Percentiles rank a stretch among this genome's conserved stretches.
Conservation (phyloP, 257 asterid genomes). For the Craterostigma plantagineum region DNA sequence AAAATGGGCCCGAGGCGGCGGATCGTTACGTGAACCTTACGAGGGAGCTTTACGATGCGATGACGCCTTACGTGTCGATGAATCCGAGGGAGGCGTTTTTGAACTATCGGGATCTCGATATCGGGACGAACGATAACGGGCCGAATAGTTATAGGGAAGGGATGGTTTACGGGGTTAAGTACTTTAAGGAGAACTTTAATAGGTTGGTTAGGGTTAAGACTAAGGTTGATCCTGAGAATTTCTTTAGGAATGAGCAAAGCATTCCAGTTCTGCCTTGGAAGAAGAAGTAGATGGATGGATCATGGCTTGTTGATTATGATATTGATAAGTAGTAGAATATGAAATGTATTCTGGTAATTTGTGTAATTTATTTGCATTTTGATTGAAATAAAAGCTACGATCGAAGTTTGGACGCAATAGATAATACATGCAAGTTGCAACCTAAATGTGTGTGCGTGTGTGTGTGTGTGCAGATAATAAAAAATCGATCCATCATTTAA, state of each 20-base stretch:
- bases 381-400: too few species aligned
- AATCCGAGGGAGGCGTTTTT: constrained; percentile 26
- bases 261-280: constrained; percentile 8
- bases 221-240: constrained; percentile 18
- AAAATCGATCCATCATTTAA: too few species aligned
- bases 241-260: constrained; percentile 26
- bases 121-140: constrained; percentile 14
- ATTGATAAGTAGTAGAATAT: too few species aligned
- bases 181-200: constrained; percentile 19
- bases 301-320: too few species aligned
- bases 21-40: constrained; percentile 8
- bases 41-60: constrained; percentile 9
- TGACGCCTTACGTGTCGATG: constrained; percentile 23
- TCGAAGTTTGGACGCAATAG: too few species aligned
- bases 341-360: too few species aligned
- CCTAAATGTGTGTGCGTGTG: too few species aligned
- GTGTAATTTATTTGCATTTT: too few species aligned
- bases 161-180: constrained; percentile 19
- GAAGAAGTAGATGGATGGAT: too few species aligned
- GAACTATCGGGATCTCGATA: constrained; percentile 26
- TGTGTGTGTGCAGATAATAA: too few species aligned
- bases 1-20: constrained; percentile 13
- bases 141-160: constrained; percentile 9
- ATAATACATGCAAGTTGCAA: too few species aligned
- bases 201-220: constrained; percentile 25